phyloP scores from a whole-genome alignment of 306 rosid species.

The Arachis stenosperma region DNA sequence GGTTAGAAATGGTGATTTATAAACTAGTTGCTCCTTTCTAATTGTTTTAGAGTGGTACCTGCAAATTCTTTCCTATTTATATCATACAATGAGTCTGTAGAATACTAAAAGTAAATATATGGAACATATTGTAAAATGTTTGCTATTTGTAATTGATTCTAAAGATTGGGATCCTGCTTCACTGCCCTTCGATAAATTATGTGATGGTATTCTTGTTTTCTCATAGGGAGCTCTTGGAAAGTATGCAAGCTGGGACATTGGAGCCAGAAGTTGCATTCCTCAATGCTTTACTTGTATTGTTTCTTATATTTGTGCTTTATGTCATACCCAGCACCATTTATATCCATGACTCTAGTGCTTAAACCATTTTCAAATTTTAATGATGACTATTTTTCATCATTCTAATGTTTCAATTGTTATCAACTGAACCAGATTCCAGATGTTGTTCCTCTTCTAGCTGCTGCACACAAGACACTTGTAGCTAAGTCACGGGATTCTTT shows the following conservation, averaged over 20 bases:
- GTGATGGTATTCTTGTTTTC: conserved; percentile 33
- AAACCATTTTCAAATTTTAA: no score
- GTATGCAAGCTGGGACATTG: conserved; percentile 80
- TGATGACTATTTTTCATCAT: conserved; percentile 28
- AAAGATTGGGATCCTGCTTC: conserved; percentile 24
- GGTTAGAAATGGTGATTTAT: not conserved
- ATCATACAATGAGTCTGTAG: not conserved
- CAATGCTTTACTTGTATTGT: conserved; percentile 75
- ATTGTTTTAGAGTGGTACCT: conserved; percentile 12
- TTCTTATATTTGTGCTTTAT: conserved; percentile 20
- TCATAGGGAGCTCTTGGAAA: conserved; percentile 80
- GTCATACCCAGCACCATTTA: conserved; percentile 26
- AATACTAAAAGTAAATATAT: conserved; percentile 1
- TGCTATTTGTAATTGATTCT: not conserved
- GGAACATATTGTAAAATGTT: not conserved
- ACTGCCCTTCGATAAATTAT: conserved; percentile 25
- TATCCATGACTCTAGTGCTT: conserved; percentile 2
- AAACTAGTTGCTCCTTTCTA: conserved; percentile 9
- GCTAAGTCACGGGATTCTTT: conserved; percentile 74
- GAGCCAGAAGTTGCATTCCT: conserved; percentile 89
- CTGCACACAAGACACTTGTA: conserved; percentile 76
- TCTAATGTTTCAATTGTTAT: conserved; percentile 34
- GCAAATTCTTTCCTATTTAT: conserved; percentile 4
- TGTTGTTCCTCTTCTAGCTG: conserved; percentile 78
- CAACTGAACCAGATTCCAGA: conserved; percentile 74